Conservation (phyloP, 208 protist genomes). For the Acanthamoeba lugdunensis region DNA sequence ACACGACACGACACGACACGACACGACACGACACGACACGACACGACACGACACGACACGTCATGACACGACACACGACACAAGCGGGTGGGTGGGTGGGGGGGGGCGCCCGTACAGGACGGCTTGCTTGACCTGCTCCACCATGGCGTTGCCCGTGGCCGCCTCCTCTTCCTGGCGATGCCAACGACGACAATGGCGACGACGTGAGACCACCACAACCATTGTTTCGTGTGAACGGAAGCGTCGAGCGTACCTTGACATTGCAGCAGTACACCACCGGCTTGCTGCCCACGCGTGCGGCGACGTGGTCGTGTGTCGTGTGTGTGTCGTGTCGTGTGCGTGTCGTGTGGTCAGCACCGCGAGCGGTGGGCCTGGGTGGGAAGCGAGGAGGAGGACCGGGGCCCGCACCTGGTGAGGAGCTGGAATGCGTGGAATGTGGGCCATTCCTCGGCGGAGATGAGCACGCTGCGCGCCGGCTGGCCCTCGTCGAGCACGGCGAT, state of each 20-base stretch:
- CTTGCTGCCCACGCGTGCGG: not conserved
- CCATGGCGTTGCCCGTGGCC: constrained; percentile 12
- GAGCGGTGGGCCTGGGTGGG: not conserved
- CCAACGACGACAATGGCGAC: not conserved
- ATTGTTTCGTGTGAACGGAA: not conserved
- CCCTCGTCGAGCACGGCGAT: not conserved
- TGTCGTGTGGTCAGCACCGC: not conserved
- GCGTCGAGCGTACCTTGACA: not conserved
- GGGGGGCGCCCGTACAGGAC: not conserved
- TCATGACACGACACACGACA: too few relatives aligned
- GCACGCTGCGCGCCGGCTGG: not conserved
- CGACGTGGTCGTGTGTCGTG: too few relatives aligned
- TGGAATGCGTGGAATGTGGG: constrained; percentile 29
- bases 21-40: not conserved
- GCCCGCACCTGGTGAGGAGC: not conserved
- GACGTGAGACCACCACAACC: not conserved
- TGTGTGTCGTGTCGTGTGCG: too few relatives aligned
- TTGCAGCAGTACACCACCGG: constrained; percentile 50
- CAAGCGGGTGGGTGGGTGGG: too few relatives aligned
- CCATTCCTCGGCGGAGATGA: constrained; percentile 9
- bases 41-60: too few relatives aligned
- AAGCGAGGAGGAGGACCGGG: not conserved
- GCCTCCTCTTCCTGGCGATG: constrained; percentile 14
- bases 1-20: not conserved
- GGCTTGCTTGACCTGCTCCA: constrained; percentile 25